phyloP scores from a whole-genome alignment of 106 monocot species.

The Amphibolis antarctica region DNA sequence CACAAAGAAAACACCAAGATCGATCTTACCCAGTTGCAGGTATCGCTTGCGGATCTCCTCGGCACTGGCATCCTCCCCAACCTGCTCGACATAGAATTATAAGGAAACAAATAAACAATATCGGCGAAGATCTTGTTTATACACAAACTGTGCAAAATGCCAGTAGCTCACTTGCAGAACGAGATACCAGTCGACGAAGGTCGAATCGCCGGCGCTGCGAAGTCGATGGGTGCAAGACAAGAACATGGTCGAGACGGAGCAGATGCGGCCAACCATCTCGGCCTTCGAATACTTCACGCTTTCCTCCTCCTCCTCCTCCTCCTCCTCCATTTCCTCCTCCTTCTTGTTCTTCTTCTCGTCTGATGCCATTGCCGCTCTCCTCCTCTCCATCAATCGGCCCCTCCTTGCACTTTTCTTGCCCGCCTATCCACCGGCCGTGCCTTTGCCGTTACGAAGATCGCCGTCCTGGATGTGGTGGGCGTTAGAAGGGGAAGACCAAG shows the following conservation, averaged over 20 bases:
- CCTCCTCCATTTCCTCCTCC: background rate
- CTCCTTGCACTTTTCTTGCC: no score
- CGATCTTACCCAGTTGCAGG: conserved; percentile 34
- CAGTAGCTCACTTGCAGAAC: no score
- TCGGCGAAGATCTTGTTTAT: no score
- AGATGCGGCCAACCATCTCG: background rate
- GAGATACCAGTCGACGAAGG: background rate
- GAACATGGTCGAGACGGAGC: background rate
- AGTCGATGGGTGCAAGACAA: background rate
- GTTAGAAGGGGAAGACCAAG: background rate
- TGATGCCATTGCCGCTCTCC: background rate
- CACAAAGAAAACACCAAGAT: background rate
- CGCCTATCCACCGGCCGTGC: background rate
- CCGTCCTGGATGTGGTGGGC: background rate
- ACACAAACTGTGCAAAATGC: no score
- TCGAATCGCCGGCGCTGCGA: background rate
- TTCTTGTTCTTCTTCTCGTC: no score
- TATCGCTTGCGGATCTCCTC: conserved; percentile 40
- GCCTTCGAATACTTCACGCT: background rate
- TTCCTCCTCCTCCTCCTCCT: background rate
- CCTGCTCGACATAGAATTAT: no score
- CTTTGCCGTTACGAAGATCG: background rate
- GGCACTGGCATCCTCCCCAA: conserved; percentile 12
- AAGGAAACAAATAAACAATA: no score
- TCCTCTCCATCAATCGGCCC: background rate